These are phyloP conservation scores for Pleoardoris graminearum DNA, from an alignment of 2,329 filamentous ascomycete genomes.

Conservation along the genomic window DNA sequence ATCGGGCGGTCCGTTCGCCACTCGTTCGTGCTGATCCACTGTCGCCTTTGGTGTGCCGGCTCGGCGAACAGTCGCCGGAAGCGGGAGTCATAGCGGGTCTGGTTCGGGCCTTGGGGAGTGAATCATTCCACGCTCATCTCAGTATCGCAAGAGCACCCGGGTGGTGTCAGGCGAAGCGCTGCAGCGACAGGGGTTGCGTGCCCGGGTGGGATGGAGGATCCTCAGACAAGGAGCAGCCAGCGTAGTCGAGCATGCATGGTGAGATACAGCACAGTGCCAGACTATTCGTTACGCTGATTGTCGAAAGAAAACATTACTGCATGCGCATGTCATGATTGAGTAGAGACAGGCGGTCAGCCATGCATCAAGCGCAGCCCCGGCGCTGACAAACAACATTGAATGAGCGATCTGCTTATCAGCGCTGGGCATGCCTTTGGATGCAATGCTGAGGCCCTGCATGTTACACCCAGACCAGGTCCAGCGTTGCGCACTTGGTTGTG, in stretches of 20 bases:
- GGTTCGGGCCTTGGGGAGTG: background rate
- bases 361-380: background rate
- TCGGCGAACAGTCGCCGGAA: background rate
- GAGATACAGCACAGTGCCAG: no score
- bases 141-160: constrained; percentile 3
- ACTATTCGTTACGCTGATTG: no score
- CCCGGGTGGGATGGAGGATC: no score
- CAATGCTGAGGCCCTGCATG: background rate
- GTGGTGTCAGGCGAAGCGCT: background rate
- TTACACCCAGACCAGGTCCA: background rate
- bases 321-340: background rate
- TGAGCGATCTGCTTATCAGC: constrained; percentile 1
- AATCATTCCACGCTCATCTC: constrained; percentile 9
- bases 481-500: background rate
- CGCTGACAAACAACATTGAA: constrained; percentile 4
- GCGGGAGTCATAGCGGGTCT: background rate
- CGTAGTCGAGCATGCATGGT: no score
- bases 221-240: no score
- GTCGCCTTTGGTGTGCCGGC: background rate
- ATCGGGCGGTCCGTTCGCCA: background rate
- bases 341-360: background rate
- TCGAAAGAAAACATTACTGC: background rate
- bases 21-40: background rate
- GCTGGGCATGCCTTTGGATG: background rate
- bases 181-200: no score